Evolutionary conservation across 495 filamentous ascomycete genomes (phyloP), one percentile per base, ranked within the genome.

Genomic region (Talaromyces liani): DNA sequence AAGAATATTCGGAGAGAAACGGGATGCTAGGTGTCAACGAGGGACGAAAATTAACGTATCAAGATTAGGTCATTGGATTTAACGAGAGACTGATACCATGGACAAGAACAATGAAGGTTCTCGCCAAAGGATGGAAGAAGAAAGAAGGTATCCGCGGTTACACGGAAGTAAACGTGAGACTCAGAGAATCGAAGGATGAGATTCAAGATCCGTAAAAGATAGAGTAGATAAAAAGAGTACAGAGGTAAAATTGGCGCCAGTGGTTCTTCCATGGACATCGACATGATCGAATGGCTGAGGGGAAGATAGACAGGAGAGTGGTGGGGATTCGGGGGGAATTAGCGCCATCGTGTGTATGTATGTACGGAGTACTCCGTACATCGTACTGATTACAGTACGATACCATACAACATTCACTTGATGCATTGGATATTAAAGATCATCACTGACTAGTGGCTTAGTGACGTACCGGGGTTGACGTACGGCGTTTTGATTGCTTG

Each of bases 1-100:
- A 34, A 58, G 16, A 39, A 34, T 18, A 36, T 14, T 4, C 9
- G 6, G 25, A 36, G 41, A 25, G 36, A 4, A 47, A 60, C 33
- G 20, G 20, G 58, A 60, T 24, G 20, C 16, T 20, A 22, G 4
- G 49, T 55, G 45, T 20, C 45, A 49, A 49, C 45, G 45, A 49
- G 45, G 5, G 45, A 49, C 45, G 18, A 49, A 49, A 49, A 49
- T 8, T 29, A 25, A 29, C 4, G 51, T 2, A 54, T 54, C 49
- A 54, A 55, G 51, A 55, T 55, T 55, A 55, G 22, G 24, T 55
- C 51, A 55, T 55, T 29, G n/a, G 18, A 49, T 20, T 18, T 49
- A 58, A 34, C 22, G 56, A 58, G 56, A 58, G 25, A 33, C 18
- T 58, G 56, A 29, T 39, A 58, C 31, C 56, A 58, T 34, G 56